Evolutionary conservation across 2,329 filamentous ascomycete genomes (phyloP).

Genomic region (Hypoxylon sp.): DNA sequence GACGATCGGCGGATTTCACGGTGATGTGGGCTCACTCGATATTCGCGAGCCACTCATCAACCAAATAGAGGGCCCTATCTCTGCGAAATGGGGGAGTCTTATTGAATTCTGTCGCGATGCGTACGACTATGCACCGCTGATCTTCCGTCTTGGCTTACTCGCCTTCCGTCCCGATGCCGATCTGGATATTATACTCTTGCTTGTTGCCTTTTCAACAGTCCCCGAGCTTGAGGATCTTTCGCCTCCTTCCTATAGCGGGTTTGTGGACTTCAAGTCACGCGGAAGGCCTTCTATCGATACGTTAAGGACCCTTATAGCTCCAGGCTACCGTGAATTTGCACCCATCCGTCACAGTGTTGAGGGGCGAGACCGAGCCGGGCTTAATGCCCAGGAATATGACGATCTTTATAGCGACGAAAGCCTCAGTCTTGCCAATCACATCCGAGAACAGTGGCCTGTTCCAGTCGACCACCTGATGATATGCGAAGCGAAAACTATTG

Average conservation of each 20-base stretch:
- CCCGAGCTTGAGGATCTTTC: constrained; percentile 22
- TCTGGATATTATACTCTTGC: constrained; percentile 37
- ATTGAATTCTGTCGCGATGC: constrained; percentile 39
- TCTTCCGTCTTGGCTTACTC: constrained; percentile 43
- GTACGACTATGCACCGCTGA: constrained; percentile 15
- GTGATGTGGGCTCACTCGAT: background rate
- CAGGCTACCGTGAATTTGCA: constrained; percentile 9
- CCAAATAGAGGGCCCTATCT: constrained; percentile 42
- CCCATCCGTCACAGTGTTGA: background rate
- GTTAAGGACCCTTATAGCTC: constrained; percentile 25
- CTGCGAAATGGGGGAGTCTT: constrained; percentile 43
- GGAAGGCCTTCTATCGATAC: constrained; percentile 20
- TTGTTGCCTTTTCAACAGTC: constrained; percentile 28
- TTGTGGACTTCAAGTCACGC: constrained; percentile 32
- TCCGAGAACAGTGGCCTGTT: constrained; percentile 30
- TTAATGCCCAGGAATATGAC: constrained; percentile 8
- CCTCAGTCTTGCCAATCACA: constrained; percentile 5
- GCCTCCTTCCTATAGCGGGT: constrained; percentile 28
- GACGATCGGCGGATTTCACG: constrained; percentile 43
- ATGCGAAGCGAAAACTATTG: constrained; percentile 5
- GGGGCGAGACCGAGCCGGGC: constrained; percentile 4
- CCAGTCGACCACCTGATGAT: background rate
- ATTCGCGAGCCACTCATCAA: constrained; percentile 32
- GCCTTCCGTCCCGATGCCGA: constrained; percentile 38
- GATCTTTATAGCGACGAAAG: constrained; percentile 21